A percentile compares a stretch with the other conserved stretches of the same genome.
phyloP scores from a whole-genome alignment of 768 basidiomycete species.

The Nidularia pulvinata region DNA sequence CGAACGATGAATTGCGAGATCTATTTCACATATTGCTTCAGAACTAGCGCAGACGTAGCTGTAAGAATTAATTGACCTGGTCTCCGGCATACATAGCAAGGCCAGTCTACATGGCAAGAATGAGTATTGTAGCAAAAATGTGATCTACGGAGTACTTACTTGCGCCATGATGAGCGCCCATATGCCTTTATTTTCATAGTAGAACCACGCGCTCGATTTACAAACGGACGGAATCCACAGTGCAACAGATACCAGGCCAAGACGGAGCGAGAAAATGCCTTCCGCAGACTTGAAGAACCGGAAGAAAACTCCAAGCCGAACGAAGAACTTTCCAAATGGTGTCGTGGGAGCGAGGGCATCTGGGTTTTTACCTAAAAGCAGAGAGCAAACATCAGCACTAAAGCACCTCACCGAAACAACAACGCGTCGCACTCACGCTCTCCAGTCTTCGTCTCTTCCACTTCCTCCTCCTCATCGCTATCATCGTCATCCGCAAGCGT shows the following conservation, averaged over 20 bases:
- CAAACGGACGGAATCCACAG: conserved; percentile 41
- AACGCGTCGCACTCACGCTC: conserved; percentile 6
- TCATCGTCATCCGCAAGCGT: conserved; percentile 14
- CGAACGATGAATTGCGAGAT: conserved; percentile 31
- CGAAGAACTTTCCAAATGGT: conserved; percentile 24
- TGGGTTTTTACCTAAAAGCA: conserved; percentile 28
- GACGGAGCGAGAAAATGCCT: conserved; percentile 37
- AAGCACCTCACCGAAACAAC: not conserved
- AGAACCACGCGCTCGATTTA: conserved; percentile 34
- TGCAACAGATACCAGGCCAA: conserved; percentile 36
- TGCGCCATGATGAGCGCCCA: conserved; percentile 48
- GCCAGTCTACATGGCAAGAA: conserved; percentile 18
- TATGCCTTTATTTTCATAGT: conserved; percentile 37
- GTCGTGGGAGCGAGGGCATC: conserved; percentile 40
- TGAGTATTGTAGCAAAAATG: not conserved
- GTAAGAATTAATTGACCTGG: conserved; percentile 20
- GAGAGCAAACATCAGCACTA: not conserved
- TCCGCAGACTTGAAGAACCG: conserved; percentile 38
- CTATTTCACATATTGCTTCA: conserved; percentile 8
- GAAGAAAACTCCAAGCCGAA: conserved; percentile 26
- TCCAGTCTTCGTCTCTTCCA: conserved; percentile 3
- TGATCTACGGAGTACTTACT: conserved; percentile 12
- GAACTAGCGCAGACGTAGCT: not conserved
- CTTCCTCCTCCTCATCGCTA: conserved; percentile 8
- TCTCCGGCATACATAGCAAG: conserved; percentile 42